Evolutionary conservation across 2,329 filamentous ascomycete genomes (phyloP), one percentile per base, ranked within the genome.

Genomic region (Rhynchosporium secalis): DNA sequence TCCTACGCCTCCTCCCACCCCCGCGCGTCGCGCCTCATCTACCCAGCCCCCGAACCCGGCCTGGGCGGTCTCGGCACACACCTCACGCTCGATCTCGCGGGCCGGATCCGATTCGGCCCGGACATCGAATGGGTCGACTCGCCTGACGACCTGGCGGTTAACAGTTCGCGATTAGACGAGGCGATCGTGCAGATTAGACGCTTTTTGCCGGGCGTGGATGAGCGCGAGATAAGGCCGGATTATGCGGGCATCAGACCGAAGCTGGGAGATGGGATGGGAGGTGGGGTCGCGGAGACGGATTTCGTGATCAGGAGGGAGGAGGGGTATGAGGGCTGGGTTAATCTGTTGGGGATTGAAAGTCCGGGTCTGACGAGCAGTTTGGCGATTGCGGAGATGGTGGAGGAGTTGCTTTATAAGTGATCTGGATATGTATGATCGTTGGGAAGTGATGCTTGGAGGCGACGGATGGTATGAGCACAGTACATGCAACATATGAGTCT

Each of bases 161-260:
- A 85, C 67, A 77, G 80, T 1, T 79, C 79, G 28, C 81, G 90
- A 12, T 78, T 96, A 60, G 74, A 78, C 1, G 80, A 84, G 45
- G 93, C 93, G 0, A 75, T 96, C 0, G 79, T 79, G 10, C 91
- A 91, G 71, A 97, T 99, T 62, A 79, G 82, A 68, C 81, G 81
- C 7, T 99, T 96, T 73, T 79, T 99, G 3, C 95, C 95, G 0
- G 81, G 78, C 0, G 78, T 99, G 2, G 85, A 95, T 63, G 79
- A 79, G 15, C 77, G 77, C 0, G 85, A 85, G 0, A 81, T 99
- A 31, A 78, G 79, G 45, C 82, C 94, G 2, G 94, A 97, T 76
- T 99, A 98, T 73, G 91, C 91, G 15, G 95, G 95, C 0, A 94
- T 99, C 38, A 79, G 95, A 67, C 94, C 95, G 0, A 99, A 99